These are phyloP conservation scores for Vigna unguiculata DNA, from an alignment of 306 rosid genomes.

Conservation along the genomic window DNA sequence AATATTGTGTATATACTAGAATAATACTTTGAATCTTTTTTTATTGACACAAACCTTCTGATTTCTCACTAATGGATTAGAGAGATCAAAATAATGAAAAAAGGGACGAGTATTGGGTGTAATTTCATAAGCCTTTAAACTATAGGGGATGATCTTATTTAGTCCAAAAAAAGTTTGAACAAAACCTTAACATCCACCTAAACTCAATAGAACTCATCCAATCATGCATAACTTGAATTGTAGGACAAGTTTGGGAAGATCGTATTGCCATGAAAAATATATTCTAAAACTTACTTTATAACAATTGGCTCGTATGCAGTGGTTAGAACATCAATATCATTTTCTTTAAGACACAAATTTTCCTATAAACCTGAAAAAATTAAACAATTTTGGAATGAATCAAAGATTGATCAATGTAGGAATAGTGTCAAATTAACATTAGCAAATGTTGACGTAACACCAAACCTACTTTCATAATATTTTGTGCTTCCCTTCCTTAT, in stretches of 20 bases:
- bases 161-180: neutral
- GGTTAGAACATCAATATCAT: conserved; percentile 75
- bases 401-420: neutral
- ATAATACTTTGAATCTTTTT: neutral
- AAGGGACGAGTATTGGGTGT: neutral
- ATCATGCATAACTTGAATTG: conserved; percentile 21
- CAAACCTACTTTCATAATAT: conserved; percentile 72
- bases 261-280: conserved; percentile 10
- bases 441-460: conserved; percentile 19
- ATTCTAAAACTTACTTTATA: conserved; percentile 69
- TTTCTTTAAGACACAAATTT: conserved; percentile 82
- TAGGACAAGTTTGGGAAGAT: conserved; percentile 13
- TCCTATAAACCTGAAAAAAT: conserved; percentile 78
- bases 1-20: neutral
- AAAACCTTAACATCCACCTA: conserved; percentile 5
- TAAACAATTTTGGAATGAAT: conserved; percentile 1
- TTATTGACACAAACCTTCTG: neutral
- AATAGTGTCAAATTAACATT: conserved; percentile 34
- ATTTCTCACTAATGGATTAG: neutral
- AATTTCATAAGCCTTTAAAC: neutral
- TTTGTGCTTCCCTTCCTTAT: conserved; percentile 98
- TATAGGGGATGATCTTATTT: neutral
- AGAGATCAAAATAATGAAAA: neutral
- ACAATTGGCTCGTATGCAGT: conserved; percentile 87
- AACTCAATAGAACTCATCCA: conserved; percentile 24